Evolutionary conservation across 345 rosid species (phyloP).

Genomic region (Syzygium jambos): DNA sequence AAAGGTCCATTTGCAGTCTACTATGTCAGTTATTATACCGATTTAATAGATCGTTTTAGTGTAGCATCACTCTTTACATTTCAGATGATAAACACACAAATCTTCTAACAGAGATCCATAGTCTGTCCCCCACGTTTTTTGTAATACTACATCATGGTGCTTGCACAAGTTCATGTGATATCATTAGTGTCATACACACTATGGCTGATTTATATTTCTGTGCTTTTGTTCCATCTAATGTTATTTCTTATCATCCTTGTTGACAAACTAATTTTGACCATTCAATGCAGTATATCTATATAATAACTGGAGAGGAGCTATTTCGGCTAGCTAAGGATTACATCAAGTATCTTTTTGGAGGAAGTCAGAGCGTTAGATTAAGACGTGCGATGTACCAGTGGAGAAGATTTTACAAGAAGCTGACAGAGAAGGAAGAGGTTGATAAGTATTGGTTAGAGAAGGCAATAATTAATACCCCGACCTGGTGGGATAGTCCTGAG

Average conservation of each 20-base stretch:
- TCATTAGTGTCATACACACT: background rate
- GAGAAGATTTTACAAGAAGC: constrained; percentile 17
- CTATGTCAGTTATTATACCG: background rate
- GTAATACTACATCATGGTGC: background rate
- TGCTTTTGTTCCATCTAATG: background rate
- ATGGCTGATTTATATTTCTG: background rate
- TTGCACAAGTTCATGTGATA: background rate
- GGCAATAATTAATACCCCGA: constrained; percentile 57
- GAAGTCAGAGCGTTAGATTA: constrained; percentile 53
- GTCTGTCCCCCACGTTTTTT: background rate
- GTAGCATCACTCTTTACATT: background rate
- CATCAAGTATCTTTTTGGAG: constrained; percentile 42
- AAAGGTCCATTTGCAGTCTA: background rate
- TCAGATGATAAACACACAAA: background rate
- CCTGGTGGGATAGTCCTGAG: constrained; percentile 57
- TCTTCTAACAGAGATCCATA: background rate
- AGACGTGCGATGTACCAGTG: constrained; percentile 40
- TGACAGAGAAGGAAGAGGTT: constrained; percentile 20
- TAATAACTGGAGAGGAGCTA: constrained; percentile 65
- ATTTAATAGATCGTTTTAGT: background rate
- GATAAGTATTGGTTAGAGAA: constrained; percentile 58
- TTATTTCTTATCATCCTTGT: background rate
- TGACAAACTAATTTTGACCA: background rate
- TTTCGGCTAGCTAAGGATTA: constrained; percentile 58
- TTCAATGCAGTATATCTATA: constrained; percentile 50